phyloP scores from a whole-genome alignment of 441 rosid species.

The Hypseocharis bilobata region DNA sequence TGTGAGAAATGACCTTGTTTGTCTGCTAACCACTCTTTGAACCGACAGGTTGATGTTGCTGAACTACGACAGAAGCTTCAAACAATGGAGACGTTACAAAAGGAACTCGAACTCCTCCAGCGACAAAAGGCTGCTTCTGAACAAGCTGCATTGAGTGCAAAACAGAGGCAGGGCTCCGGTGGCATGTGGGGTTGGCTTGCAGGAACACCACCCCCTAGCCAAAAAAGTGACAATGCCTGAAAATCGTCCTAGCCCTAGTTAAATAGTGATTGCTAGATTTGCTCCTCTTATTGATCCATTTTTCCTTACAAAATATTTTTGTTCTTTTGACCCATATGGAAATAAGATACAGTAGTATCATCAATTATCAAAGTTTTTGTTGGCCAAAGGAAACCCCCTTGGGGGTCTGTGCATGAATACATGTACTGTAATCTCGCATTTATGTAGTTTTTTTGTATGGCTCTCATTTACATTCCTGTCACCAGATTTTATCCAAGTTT shows the following conservation, averaged over 20 bases:
- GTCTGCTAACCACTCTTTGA: slow-evolving; percentile 9
- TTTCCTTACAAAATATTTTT: slow-evolving; percentile 16
- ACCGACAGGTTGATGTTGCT: slow-evolving; percentile 76
- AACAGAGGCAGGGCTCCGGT: slow-evolving; percentile 64
- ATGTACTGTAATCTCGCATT: slow-evolving; percentile 10
- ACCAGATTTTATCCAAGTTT: slow-evolving; percentile 3
- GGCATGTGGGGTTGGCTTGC: slow-evolving; percentile 98
- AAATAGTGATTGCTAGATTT: slow-evolving; percentile 17
- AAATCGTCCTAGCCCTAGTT: slow-evolving; percentile 2
- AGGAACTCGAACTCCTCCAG: slow-evolving; percentile 79
- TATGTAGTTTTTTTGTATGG: slow-evolving; percentile 7
- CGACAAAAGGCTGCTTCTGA: slow-evolving; percentile 97
- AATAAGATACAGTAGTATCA: slow-evolving; percentile 18
- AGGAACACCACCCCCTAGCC: slow-evolving; percentile 50
- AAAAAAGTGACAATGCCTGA: slow-evolving; percentile 36
- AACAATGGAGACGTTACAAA: slow-evolving; percentile 68
- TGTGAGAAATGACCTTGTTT: neutral
- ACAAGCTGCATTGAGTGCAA: slow-evolving; percentile 63
- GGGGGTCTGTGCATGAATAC: slow-evolving; percentile 17
- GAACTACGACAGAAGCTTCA: slow-evolving; percentile 87
- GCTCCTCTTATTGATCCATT: slow-evolving; percentile 17
- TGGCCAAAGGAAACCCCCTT: slow-evolving; percentile 6
- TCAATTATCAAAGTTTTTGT: slow-evolving; percentile 15
- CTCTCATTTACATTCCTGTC: neutral
- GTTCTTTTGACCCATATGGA: slow-evolving; percentile 3